Evolutionary conservation across 164 flowering plant species (phyloP).

Genomic region (Litsea cubeba): DNA sequence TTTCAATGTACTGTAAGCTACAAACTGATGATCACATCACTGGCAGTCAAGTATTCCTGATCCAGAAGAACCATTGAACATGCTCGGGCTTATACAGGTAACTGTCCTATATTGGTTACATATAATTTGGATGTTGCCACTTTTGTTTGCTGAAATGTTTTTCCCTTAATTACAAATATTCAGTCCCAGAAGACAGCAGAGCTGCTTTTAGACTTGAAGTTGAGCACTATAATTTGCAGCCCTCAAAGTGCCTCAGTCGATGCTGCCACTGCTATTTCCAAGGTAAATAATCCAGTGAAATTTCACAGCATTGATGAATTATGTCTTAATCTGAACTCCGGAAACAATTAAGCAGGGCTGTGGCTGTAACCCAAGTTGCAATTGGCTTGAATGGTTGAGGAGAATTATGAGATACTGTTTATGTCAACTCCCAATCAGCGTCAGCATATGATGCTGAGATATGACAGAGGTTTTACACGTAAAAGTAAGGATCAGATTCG

Average conservation of each 20-base stretch:
- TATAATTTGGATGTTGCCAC: not conserved
- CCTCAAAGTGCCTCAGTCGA: constrained; percentile 49
- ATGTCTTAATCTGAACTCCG: not conserved
- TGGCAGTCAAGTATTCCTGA: constrained; percentile 12
- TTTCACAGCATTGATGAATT: not conserved
- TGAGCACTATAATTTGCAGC: constrained; percentile 59
- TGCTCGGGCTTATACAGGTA: constrained; percentile 89
- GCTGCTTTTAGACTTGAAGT: constrained; percentile 79
- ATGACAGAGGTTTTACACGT: no score
- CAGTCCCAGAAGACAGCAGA: constrained; percentile 96
- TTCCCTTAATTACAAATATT: constrained; percentile 1
- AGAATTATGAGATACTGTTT: not conserved
- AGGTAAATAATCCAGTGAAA: constrained; percentile 30
- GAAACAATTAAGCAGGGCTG: no score
- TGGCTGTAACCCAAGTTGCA: not conserved
- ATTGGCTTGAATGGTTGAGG: not conserved
- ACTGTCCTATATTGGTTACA: constrained; percentile 2
- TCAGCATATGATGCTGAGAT: no score
- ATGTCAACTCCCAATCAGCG: no score
- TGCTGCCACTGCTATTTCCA: constrained; percentile 62
- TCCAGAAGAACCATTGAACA: constrained; percentile 49
- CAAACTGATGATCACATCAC: no score
- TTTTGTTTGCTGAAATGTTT: constrained; percentile 11
- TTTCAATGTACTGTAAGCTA: no score
- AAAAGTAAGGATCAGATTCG: no score